Evolutionary conservation across 2,329 filamentous ascomycete genomes (phyloP).

Genomic region (Colletotrichum liriopes): DNA sequence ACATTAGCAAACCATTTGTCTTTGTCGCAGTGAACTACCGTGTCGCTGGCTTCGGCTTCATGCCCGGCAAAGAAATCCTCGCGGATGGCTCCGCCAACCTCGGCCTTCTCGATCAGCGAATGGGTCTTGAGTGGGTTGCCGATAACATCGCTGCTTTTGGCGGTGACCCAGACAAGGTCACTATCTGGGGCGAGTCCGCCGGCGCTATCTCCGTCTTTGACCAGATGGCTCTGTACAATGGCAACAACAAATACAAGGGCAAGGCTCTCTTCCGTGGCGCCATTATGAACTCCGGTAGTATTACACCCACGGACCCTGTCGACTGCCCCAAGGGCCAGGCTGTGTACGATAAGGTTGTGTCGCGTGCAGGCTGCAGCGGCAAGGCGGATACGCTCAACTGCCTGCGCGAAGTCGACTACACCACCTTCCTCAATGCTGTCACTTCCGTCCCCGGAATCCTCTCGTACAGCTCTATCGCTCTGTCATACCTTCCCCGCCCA

Average conservation of each 20-base stretch:
- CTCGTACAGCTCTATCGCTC: slow-evolving; percentile 69
- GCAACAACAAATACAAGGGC: slow-evolving; percentile 75
- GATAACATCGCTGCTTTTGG: slow-evolving; percentile 78
- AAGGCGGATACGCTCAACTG: slow-evolving; percentile 66
- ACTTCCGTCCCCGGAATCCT: slow-evolving; percentile 72
- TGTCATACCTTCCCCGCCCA: slow-evolving; percentile 75
- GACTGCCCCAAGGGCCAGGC: slow-evolving; percentile 70
- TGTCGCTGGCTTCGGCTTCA: slow-evolving; percentile 74
- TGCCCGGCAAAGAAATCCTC: slow-evolving; percentile 70
- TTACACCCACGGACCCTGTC: slow-evolving; percentile 66
- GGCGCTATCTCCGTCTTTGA: slow-evolving; percentile 74
- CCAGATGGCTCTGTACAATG: slow-evolving; percentile 74
- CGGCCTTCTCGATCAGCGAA: slow-evolving; percentile 73
- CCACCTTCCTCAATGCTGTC: slow-evolving; percentile 67
- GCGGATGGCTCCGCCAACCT: slow-evolving; percentile 71
- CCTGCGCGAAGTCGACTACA: slow-evolving; percentile 67
- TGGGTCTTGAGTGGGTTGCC: slow-evolving; percentile 74
- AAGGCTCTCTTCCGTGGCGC: slow-evolving; percentile 74
- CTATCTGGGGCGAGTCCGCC: slow-evolving; percentile 75
- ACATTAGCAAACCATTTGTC: slow-evolving; percentile 69
- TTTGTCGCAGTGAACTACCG: slow-evolving; percentile 78
- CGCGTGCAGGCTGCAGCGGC: slow-evolving; percentile 68
- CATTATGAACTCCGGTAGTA: slow-evolving; percentile 75
- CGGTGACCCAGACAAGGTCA: slow-evolving; percentile 75
- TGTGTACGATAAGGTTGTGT: slow-evolving; percentile 67